Evolutionary conservation across 805 yeast species (phyloP).

Genomic region (Millerozyma miso): DNA sequence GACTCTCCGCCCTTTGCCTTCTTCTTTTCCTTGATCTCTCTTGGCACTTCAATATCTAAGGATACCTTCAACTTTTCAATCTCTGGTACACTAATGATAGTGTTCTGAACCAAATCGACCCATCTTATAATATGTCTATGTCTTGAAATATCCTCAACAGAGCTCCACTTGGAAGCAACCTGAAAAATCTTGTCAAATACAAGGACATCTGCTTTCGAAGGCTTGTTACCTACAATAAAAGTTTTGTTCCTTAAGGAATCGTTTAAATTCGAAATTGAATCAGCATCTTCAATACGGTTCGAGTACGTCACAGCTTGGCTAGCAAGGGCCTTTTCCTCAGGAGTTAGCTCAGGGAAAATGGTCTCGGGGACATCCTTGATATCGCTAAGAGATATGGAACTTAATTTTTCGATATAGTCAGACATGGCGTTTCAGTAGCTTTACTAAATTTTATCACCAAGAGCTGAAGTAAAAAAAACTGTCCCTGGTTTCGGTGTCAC

Average conservation of each 20-base stretch:
- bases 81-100: conserved; percentile 48
- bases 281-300: conserved; percentile 50
- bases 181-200: conserved; percentile 68
- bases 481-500: neutral
- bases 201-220: conserved; percentile 66
- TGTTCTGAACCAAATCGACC: conserved; percentile 81
- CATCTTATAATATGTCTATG: conserved; percentile 89
- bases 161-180: conserved; percentile 50
- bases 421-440: conserved; percentile 20
- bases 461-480: neutral
- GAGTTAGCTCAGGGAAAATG: conserved; percentile 26
- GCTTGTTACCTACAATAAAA: conserved; percentile 62
- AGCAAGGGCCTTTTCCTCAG: conserved; percentile 62
- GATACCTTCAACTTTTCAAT: conserved; percentile 55
- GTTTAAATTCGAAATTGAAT: conserved; percentile 49
- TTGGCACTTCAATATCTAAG: conserved; percentile 61
- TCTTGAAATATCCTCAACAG: conserved; percentile 51
- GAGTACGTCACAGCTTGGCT: conserved; percentile 79
- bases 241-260: conserved; percentile 64
- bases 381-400: conserved; percentile 27
- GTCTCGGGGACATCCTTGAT: conserved; percentile 13
- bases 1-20: conserved; percentile 30
- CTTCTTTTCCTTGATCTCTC: conserved; percentile 67
- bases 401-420: conserved; percentile 23
- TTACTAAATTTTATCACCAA: neutral